Evolutionary conservation across 2,329 filamentous ascomycete genomes (phyloP), one percentile per base, ranked within the genome.

Genomic region (Colletotrichum navitas): DNA sequence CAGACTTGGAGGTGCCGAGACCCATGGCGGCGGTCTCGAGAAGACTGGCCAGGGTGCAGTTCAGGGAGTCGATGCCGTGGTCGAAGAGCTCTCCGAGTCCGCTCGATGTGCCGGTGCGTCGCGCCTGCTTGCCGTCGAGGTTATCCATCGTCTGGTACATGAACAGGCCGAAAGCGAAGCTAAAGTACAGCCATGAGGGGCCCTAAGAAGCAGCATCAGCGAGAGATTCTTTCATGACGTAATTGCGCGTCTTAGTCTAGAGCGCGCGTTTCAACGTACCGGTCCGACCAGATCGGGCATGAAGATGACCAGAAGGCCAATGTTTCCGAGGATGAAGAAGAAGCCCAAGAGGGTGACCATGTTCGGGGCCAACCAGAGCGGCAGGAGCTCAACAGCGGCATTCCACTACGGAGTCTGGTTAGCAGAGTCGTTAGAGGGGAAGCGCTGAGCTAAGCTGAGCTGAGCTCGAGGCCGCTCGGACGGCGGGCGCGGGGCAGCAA

Each of bases 101-200:
- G 80, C 94, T 98, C 39, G 95, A 98, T 5, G 95, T 98, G 64
- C 95, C 95, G 5, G 96, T 99, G 78, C 96, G 89, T 74, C 96
- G 89, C 69, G 96, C 96, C 85, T 99, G 96, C 84, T 99, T 99
- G 76, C 96, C 96, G 81, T 99, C 96, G 74, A 98, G 92, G 81
- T 99, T 99, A 85, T 99, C 96, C 92, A 99, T 95, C 18, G 96
- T 99, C 76, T 96, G 97, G 83, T 98, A 97, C 93, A 97, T 96
- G 92, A 97, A 99, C 71, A 99, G 88, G 51, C 96, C 96, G 75
- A 97, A 89, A 1, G 95, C 95, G 81, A 98, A 98, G 83, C 94
- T 97, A 80, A 94, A 97, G 85, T 97, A 98, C 26, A 98, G 82
- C 95, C 96, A 98, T 77, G 92, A 88, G 11, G 95, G 94, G 26